Conservation (phyloP, 2,329 filamentous ascomycete species). For the Zopfia rhizophila region DNA sequence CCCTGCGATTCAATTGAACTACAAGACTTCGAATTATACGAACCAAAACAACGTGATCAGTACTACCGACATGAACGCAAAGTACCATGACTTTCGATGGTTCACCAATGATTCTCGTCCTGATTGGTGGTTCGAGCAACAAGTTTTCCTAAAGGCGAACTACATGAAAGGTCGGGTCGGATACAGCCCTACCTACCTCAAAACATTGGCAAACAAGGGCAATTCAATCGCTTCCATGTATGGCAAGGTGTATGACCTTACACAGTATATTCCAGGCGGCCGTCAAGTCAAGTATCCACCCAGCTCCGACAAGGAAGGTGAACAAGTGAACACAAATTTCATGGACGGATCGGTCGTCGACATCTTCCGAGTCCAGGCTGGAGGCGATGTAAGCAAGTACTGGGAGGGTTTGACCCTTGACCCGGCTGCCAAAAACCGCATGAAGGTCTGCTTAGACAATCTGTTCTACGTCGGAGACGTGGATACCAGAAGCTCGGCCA, state of each 20-base stretch:
- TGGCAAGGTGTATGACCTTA: conserved; percentile 86
- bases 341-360: conserved; percentile 79
- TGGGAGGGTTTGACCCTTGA: conserved; percentile 78
- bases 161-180: conserved; percentile 91
- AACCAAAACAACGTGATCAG: conserved; percentile 73
- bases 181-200: conserved; percentile 81
- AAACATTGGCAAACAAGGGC: conserved; percentile 72
- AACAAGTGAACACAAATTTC: conserved; percentile 73
- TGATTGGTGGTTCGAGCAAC: conserved; percentile 93
- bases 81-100: conserved; percentile 93
- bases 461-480: conserved; percentile 93
- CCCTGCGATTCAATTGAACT: conserved; percentile 83
- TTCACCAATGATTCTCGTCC: conserved; percentile 83
- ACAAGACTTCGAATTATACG: conserved; percentile 78
- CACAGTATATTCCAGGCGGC: conserved; percentile 81
- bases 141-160: conserved; percentile 77
- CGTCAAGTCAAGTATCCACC: conserved; percentile 68
- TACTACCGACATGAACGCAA: conserved; percentile 74
- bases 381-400: conserved; percentile 82
- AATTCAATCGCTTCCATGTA: conserved; percentile 82
- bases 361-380: conserved; percentile 80
- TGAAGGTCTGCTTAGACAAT: conserved; percentile 89
- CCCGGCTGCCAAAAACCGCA: conserved; percentile 67
- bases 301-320: conserved; percentile 53
- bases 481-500: conserved; percentile 86